A percentile compares a stretch with the other conserved stretches of the same genome.
Evolutionary conservation across 129 eudicot species (phyloP).

Genomic region (Solidago caesia): DNA sequence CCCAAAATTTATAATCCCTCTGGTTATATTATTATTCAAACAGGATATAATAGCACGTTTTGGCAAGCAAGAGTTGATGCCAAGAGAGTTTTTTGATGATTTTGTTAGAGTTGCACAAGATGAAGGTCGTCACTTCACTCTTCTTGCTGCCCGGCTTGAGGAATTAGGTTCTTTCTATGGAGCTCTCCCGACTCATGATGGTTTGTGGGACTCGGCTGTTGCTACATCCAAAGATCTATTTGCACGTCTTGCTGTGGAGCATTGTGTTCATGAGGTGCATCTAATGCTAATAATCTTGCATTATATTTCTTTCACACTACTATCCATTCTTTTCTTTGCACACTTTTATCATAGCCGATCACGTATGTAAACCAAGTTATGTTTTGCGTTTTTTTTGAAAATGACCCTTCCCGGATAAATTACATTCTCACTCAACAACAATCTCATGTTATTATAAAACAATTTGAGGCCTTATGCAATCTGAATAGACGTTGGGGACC

Average conservation of each 20-base stretch:
- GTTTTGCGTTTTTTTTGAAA: background rate
- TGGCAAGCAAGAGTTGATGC: constrained; percentile 90
- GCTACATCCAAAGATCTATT: constrained; percentile 81
- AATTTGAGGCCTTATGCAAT: no score
- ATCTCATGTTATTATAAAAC: no score
- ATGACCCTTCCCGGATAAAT: background rate
- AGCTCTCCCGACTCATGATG: constrained; percentile 94
- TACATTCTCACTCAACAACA: no score
- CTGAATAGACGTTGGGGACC: no score
- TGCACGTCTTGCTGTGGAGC: constrained; percentile 91
- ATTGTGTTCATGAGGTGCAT: constrained; percentile 92
- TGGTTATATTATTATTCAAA: constrained; percentile 36
- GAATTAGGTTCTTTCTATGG: constrained; percentile 92
- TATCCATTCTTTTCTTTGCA: background rate
- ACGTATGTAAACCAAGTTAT: background rate
- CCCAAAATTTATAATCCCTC: background rate
- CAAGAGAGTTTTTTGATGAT: constrained; percentile 85
- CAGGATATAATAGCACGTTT: constrained; percentile 76
- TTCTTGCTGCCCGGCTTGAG: constrained; percentile 77
- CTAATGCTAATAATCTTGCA: background rate
- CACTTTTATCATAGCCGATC: background rate
- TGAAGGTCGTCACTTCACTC: constrained; percentile 95
- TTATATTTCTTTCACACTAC: background rate
- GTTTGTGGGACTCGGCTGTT: constrained; percentile 95
- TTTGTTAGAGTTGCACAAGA: constrained; percentile 97